Percentiles rank a stretch among this genome's conserved stretches.
phyloP scores from a whole-genome alignment of 371 early-diverging fungal species.

The Saksenaea oblongispora region DNA sequence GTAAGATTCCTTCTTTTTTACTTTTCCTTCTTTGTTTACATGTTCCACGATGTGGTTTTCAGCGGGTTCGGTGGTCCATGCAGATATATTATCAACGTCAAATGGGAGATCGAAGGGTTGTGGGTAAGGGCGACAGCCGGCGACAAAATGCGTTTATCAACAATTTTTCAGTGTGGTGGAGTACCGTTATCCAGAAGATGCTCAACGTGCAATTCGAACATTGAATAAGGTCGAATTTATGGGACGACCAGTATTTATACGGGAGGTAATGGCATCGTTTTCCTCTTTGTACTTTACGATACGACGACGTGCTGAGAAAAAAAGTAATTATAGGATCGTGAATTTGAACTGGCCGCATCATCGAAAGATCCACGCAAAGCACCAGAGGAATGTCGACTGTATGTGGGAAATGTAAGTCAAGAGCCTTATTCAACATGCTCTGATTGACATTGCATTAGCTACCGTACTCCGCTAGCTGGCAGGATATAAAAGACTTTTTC shows the following conservation, averaged over 20 bases:
- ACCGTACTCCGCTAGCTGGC: constrained; percentile 75
- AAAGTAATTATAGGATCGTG: constrained; percentile 51
- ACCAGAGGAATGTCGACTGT: constrained; percentile 61
- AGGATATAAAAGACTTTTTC: constrained; percentile 78
- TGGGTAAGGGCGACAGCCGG: constrained; percentile 33
- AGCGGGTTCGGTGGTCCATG: constrained; percentile 75
- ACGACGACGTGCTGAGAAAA: background rate
- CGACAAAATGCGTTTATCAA: background rate
- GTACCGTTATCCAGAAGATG: constrained; percentile 77
- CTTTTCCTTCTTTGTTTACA: background rate
- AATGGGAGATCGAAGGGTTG: constrained; percentile 69
- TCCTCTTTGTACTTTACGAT: too few species aligned
- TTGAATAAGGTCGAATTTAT: constrained; percentile 72
- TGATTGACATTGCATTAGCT: constrained; percentile 44
- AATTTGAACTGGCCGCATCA: constrained; percentile 43
- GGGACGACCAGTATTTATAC: constrained; percentile 79
- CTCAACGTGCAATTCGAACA: constrained; percentile 75
- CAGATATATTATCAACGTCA: constrained; percentile 62
- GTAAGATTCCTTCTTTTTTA: constrained; percentile 38
- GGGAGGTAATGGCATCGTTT: constrained; percentile 50
- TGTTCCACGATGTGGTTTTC: background rate
- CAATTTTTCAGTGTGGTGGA: constrained; percentile 68
- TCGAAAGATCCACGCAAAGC: constrained; percentile 50
- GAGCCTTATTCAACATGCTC: background rate
- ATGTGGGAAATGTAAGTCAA: constrained; percentile 66